phyloP scores from a whole-genome alignment of 2,329 filamentous ascomycete genomes.

The Apiospora marii region DNA sequence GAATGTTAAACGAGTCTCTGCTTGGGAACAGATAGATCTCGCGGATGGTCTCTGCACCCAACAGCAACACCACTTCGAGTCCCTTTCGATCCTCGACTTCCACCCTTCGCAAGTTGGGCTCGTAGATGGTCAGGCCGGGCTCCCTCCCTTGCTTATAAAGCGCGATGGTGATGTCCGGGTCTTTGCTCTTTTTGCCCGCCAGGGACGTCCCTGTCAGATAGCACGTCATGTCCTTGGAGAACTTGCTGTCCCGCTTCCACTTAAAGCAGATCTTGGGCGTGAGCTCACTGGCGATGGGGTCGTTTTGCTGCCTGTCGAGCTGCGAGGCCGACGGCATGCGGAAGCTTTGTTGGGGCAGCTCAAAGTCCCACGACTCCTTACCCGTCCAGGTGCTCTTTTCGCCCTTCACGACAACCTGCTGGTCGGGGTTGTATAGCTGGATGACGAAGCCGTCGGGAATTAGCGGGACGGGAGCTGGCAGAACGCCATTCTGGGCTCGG shows the following conservation, averaged over 20 bases:
- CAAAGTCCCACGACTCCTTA: conserved; percentile 87
- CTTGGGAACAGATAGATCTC: conserved; percentile 71
- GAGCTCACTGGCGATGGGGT: conserved; percentile 60
- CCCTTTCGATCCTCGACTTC: conserved; percentile 96
- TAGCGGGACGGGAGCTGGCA: conserved; percentile 72
- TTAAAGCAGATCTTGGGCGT: conserved; percentile 83
- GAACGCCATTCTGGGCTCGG: conserved; percentile 71
- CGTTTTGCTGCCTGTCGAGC: conserved; percentile 76
- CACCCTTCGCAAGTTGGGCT: conserved; percentile 88
- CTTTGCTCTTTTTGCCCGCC: conserved; percentile 79
- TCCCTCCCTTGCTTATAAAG: conserved; percentile 69
- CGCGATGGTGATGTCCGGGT: conserved; percentile 95
- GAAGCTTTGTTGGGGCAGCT: conserved; percentile 88
- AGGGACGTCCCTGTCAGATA: conserved; percentile 82
- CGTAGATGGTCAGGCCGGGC: conserved; percentile 79
- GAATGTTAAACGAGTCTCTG: conserved; percentile 81
- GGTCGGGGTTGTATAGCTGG: conserved; percentile 93
- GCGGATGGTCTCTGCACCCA: conserved; percentile 69
- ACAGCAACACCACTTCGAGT: conserved; percentile 79
- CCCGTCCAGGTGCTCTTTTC: conserved; percentile 82
- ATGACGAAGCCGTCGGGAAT: conserved; percentile 83
- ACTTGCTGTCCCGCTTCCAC: conserved; percentile 87
- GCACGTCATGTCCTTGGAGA: conserved; percentile 89
- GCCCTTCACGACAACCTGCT: conserved; percentile 75
- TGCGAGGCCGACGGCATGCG: conserved; percentile 78